Percentiles rank a stretch among this genome's conserved stretches.
Evolutionary conservation across 2,329 filamentous ascomycete species (phyloP).

Genomic region (Exophiala xenobiotica): DNA sequence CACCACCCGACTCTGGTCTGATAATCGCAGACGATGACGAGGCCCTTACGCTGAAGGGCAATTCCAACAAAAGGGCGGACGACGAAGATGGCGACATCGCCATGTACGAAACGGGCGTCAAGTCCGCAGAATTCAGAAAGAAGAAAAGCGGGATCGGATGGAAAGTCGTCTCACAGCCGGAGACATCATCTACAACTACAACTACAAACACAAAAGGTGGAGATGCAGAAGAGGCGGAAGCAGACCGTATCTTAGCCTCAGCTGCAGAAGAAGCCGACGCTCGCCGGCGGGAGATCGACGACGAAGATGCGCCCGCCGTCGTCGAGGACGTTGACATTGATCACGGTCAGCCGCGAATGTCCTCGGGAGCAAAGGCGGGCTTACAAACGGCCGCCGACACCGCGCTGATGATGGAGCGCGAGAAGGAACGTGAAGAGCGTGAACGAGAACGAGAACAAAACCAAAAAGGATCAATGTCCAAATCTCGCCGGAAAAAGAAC

Average conservation of each 20-base stretch:
- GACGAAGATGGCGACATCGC: conserved; percentile 32
- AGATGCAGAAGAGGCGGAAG: conserved; percentile 61
- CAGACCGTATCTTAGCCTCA: conserved; percentile 74
- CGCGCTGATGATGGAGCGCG: conserved; percentile 64
- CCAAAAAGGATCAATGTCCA: conserved; percentile 20
- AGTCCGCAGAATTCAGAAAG: conserved; percentile 61
- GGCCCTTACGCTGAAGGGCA: conserved; percentile 32
- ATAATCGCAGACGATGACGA: conserved; percentile 44
- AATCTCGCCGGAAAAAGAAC: background rate
- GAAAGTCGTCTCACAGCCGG: conserved; percentile 45
- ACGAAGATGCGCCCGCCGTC: conserved; percentile 48
- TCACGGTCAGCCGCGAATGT: conserved; percentile 62
- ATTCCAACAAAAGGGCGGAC: conserved; percentile 13
- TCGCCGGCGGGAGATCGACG: conserved; percentile 45
- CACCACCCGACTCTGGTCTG: conserved; percentile 40
- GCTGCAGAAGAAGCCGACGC: conserved; percentile 67
- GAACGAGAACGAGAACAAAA: conserved; percentile 45
- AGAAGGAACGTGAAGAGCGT: conserved; percentile 65
- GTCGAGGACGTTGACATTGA: conserved; percentile 29
- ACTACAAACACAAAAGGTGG: conserved; percentile 30
- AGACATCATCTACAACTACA: conserved; percentile 55
- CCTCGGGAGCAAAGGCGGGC: conserved; percentile 81
- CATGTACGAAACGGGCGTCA: conserved; percentile 31
- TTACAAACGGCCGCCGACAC: conserved; percentile 82
- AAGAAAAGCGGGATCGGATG: conserved; percentile 69